Evolutionary conservation across 345 rosid genomes (phyloP).

Genomic region (Ceriops zippeliana): DNA sequence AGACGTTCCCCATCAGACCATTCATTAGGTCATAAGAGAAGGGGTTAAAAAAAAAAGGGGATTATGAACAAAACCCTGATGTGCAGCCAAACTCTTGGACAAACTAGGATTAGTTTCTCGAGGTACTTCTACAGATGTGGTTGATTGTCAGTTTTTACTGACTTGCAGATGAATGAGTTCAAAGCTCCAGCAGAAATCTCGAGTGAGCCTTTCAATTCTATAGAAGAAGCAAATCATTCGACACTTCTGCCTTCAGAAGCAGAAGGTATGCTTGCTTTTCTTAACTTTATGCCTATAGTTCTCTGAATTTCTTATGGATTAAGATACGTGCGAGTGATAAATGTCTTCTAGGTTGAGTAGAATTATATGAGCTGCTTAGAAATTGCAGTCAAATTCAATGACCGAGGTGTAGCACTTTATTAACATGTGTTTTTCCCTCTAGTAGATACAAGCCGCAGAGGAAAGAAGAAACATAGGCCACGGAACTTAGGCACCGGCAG

Average conservation of each 20-base stretch:
- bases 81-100: too few species aligned
- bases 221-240: constrained; percentile 5
- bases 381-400: background rate
- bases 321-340: too few species aligned
- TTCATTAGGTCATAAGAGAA: too few species aligned
- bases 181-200: constrained; percentile 16
- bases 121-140: too few species aligned
- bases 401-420: background rate
- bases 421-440: too few species aligned
- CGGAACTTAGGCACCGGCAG: constrained; percentile 19
- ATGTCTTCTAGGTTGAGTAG: background rate
- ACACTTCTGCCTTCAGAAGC: constrained; percentile 18
- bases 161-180: constrained; percentile 42
- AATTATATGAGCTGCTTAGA: background rate
- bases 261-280: constrained; percentile 25
- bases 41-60: too few species aligned
- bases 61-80: too few species aligned
- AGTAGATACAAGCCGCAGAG: constrained; percentile 22
- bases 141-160: background rate
- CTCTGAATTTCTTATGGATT: too few species aligned
- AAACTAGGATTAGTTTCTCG: too few species aligned
- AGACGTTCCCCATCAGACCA: too few species aligned
- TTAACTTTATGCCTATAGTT: too few species aligned
- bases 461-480: constrained; percentile 36
- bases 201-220: constrained; percentile 12